phyloP scores from a whole-genome alignment of 2,329 filamentous ascomycete genomes.

The Colletotrichum destructivum region DNA sequence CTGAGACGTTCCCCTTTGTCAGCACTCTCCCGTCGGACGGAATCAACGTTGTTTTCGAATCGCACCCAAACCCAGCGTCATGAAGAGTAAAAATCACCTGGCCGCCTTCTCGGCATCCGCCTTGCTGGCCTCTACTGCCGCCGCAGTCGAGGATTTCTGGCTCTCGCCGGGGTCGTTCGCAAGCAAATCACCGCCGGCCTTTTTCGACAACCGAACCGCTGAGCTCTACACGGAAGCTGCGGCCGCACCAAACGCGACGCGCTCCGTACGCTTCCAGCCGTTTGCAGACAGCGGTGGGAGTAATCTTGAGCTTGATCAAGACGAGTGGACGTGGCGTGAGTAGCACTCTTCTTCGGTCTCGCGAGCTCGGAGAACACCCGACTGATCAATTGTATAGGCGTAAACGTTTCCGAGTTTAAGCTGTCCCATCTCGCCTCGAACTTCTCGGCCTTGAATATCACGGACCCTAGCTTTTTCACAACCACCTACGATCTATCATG shows the following conservation, averaged over 20 bases:
- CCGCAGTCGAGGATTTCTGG: neutral
- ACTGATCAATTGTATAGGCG: neutral
- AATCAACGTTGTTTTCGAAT: neutral
- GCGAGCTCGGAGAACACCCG: too few species aligned
- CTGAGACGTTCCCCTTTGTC: too few species aligned
- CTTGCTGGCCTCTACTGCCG: neutral
- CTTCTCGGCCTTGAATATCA: neutral
- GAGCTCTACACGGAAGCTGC: slow-evolving; percentile 1
- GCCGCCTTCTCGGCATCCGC: neutral
- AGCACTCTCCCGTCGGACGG: too few species aligned
- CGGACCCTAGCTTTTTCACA: slow-evolving; percentile 8
- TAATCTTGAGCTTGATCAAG: neutral
- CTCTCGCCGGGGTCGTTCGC: neutral
- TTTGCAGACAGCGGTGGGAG: neutral
- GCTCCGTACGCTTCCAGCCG: neutral
- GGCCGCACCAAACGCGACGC: slow-evolving; percentile 7
- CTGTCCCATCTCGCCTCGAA: slow-evolving; percentile 2
- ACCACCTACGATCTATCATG: slow-evolving; percentile 29
- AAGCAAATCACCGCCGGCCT: neutral
- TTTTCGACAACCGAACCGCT: slow-evolving; percentile 7
- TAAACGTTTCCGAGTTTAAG: slow-evolving; percentile 21
- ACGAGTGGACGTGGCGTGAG: slow-evolving; percentile 32
- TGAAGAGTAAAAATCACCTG: neutral
- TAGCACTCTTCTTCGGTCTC: neutral
- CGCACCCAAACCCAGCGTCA: neutral